These are phyloP conservation scores for Nemania serpens DNA, from an alignment of 2,329 filamentous ascomycete species.

Conservation along the genomic window DNA sequence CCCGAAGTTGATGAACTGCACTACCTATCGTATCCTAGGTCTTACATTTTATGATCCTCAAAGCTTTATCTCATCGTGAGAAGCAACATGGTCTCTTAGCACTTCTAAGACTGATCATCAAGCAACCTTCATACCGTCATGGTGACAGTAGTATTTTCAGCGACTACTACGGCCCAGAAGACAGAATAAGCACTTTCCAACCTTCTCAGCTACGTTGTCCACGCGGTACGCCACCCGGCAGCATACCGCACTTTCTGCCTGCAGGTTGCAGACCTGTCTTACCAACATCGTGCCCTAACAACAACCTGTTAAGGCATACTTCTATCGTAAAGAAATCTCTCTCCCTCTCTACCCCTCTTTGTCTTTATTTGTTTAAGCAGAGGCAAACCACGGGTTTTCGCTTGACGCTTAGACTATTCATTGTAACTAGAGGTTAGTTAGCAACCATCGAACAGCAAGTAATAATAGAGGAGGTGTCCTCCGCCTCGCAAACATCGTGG, in stretches of 20 bases:
- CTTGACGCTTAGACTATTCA: background rate
- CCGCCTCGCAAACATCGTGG: background rate
- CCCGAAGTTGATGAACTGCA: background rate
- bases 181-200: too few relatives aligned
- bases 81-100: too few relatives aligned
- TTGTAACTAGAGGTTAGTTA: background rate
- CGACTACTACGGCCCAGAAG: too few relatives aligned
- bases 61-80: too few relatives aligned
- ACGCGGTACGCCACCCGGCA: constrained; percentile 1
- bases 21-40: background rate
- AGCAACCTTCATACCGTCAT: too few relatives aligned
- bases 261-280: too few relatives aligned
- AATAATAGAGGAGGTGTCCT: background rate
- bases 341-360: too few relatives aligned
- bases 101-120: too few relatives aligned
- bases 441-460: background rate
- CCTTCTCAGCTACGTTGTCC: too few relatives aligned
- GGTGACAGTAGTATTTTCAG: too few relatives aligned
- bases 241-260: background rate
- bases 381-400: background rate
- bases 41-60: background rate
- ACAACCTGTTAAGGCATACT: background rate
- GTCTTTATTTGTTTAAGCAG: background rate
- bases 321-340: too few relatives aligned
- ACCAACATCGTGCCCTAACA: too few relatives aligned